Percentiles rank a stretch among this genome's conserved stretches.
phyloP scores from a whole-genome alignment of 2,329 filamentous ascomycete species.

The Madurella fahalii region DNA sequence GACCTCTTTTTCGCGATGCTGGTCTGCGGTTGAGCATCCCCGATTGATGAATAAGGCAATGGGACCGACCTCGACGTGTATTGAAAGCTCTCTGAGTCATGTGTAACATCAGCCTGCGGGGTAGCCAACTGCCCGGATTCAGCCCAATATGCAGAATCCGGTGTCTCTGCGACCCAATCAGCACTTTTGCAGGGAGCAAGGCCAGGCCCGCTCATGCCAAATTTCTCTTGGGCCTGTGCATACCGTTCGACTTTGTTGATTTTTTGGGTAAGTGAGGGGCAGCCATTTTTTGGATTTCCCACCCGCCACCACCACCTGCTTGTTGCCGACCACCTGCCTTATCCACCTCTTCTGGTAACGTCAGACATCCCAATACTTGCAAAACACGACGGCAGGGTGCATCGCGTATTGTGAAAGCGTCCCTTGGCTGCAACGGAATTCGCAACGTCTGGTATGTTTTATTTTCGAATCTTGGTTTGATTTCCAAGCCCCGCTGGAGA shows the following conservation, averaged over 20 bases:
- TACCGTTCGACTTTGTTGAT: constrained; percentile 10
- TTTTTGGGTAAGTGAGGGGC: constrained; percentile 19
- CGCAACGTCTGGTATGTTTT: neutral
- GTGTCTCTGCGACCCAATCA: neutral
- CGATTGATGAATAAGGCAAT: no score
- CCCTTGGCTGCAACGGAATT: neutral
- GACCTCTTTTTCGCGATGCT: no score
- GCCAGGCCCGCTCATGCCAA: constrained; percentile 4
- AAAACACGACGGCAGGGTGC: neutral
- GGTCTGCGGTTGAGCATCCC: no score
- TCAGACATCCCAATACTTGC: neutral
- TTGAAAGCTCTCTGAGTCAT: no score
- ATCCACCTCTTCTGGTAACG: neutral
- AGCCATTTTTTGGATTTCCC: constrained; percentile 8
- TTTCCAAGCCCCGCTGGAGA: neutral
- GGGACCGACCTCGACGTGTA: no score
- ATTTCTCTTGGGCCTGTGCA: constrained; percentile 13
- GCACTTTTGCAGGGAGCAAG: neutral
- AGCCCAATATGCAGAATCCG: neutral
- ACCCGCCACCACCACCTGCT: constrained; percentile 4
- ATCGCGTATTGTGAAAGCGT: neutral
- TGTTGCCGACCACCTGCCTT: constrained; percentile 1
- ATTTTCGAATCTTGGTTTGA: neutral
- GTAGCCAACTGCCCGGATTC: neutral
- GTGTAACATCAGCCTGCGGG: no score